Evolutionary conservation across 257 asterid genomes (phyloP), one percentile per base, ranked within the genome.

Genomic region (Mitragyna speciosa): DNA sequence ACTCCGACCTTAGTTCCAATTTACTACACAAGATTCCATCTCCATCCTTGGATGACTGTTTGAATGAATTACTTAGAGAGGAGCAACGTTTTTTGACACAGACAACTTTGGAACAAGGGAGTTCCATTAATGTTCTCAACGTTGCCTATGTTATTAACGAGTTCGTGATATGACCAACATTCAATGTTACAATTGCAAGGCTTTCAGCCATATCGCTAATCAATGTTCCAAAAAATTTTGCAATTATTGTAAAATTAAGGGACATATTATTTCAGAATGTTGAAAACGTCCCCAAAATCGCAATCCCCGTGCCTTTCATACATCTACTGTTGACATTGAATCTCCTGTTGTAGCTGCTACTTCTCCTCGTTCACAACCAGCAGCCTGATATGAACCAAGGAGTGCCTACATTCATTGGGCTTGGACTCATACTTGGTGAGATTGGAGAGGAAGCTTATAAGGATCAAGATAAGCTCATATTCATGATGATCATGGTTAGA

Each of bases 41-140:
- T 0, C 73, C 66, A 58, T 72, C 78, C 20, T 20, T 71, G 20
- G 73, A 72, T 43, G 48, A 7, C 10, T 70, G 78, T 20, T 61
- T 79, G 59, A 63, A n/a, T 79, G 78, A 79, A 71, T 14, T 79
- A 7, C 49, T 79, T 19, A 5, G 61, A 0, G 78, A 79, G 36
- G 73, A 79, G 41, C 78, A 61, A 45, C 48, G 63, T 4, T 2
- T 0, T 0, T 4, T 61, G 2, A 45, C 72, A 12, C 79, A 61
- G 9, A 26, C 61, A 6, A 5, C 63, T 0, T 4, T 76, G 71
- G 79, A 76, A 63, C 19, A 76, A 41, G 58, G 1, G 28, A 2
- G 19, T 6, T 3, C 26, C 5, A 0, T 58, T 36, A 9, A 3
- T 22, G 24, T 9, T 59, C 0, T 36, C 8, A 26, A 3, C 48